Base-by-base conservation (phyloP, 352 stramenopile genomes). In the Pythium guiyangense region DNA sequence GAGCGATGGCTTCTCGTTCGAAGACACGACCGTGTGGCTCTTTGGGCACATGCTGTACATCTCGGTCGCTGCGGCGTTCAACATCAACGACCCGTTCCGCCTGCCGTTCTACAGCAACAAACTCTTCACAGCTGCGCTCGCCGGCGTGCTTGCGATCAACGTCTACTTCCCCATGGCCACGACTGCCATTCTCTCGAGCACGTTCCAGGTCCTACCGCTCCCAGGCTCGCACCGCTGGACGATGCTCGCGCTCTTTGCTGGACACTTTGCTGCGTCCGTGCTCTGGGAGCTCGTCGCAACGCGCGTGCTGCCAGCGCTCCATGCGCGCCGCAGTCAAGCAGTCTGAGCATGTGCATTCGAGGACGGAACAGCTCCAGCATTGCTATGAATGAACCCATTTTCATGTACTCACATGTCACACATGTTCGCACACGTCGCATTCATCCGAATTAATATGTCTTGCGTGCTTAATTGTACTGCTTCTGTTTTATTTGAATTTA, bases 41-140 rank as follows among this genome's bases (percentile, higher is more conserved):
- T 88, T 81, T 52, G 70, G 69, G 10, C 78, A 86, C 54, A 37
- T 85, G 61, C 61, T 66, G 17, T 88, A 84, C 55, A 65, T 80
- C 35, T 67, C 66, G 6, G 71, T 88, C 18, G 75, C 75, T 1
- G 66, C 74, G 0, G 78, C 75, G 12, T 84, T 88, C 55, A 77
- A 86, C 51, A 48, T 83, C 44, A 71, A 79, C 40, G 75, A 84
- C 54, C 57, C 63, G 0, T 88, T 80, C 57, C 75, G 75, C 39
- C 62, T 71, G 25, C 64, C 70, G 20, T 71, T 84, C 49, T 84
- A 76, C 63, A 79, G 66, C 14, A 79, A 85, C 52, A 55, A 49
- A 35, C 55, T 64, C n/a, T 83, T 70, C 57, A 67, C 72, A 17
- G 42, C 34, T 6, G 49, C 74, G 45, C 63, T 72, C 42, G 40